Evolutionary conservation across 225 moss, liverwort and hornwort species (phyloP), one percentile per base, ranked within the genome.

Genomic region (Physcomitrium patens): DNA sequence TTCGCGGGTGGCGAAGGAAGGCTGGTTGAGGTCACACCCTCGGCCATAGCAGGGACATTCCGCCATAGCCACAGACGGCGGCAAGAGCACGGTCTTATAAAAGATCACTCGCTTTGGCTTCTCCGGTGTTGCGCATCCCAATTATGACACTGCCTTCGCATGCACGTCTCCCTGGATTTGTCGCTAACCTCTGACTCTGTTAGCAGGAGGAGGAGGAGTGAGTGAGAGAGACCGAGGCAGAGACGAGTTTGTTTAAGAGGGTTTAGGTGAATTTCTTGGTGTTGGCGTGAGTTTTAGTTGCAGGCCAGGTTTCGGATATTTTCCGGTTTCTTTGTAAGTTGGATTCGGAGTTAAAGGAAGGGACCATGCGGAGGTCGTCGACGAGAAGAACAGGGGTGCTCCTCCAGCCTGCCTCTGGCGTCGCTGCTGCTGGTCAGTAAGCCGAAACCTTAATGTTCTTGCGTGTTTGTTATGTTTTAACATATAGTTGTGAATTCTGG

Each of bases 361-460:
- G 57, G 79, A 88, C 64, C 80, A 89, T 87, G 83, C 91, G 76
- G 90, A 93, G 82, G 82, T 90, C 78, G 63, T 91, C 69, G 85
- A 83, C 76, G 43, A 76, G 78, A 65, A 86, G 78, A 76, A 83
- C 89, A 75, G 89, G 89, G 81, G 90, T 82, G 69, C 83, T 89
- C 49, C 76, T 85, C 67, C 84, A 84, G 76, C 91, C 91, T 68
- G 86, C 89, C 84, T 74, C 83, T 31, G 86, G 91, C 79, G 83
- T 79, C 18, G 84, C 86, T 18, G 80, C 91, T 84, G 76, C 88
- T 74, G 95, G 95, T 95, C 69, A 72, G 53, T 68, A 14, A 5
- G 41, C 17, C 11, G 8, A 1, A 19, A 66, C 24, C 18, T 7
- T 0, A 51, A 44, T 23, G 68, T 27, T 12, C 12, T 63, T 67